Evolutionary conservation across 768 basidiomycete genomes (phyloP), one percentile per base, ranked within the genome.

Genomic region (Royoungia palumana): DNA sequence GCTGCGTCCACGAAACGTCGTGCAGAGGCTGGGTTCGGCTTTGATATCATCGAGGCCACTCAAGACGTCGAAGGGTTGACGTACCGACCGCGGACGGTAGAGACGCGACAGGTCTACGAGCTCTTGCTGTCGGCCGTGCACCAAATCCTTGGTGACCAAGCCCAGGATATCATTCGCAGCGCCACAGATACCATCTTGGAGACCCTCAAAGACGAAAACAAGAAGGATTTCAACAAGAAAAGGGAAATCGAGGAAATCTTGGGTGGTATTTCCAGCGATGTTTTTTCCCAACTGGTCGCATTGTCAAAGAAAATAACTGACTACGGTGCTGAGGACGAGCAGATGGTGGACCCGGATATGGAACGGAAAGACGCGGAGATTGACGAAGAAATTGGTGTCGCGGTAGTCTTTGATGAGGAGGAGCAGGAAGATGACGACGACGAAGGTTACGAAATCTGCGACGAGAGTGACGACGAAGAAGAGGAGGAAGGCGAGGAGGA

Each of bases 201-300:
- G 70, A 78, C 80, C 5, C 76, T 98, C 55, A 98, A 97, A 71
- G 87, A 78, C 57, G 93, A 96, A 57, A 75, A 77, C 50, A 65
- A 92, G 72, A 95, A 94, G 70, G 94, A 97, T 63, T 94, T 97
- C 59, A 95, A 97, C 76, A 94, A 94, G 77, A 95, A 97, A 70
- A 89, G 83, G 72, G 93, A 97, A 63, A 79, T 95, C 6, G 88
- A 95, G 67, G 82, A 83, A 16, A 68, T 81, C 17, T 68, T 91
- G 12, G 83, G 84, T 1, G 53, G 76, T 0, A 64, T 94, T 13
- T 69, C 81, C 3, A 80, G 76, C 61, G 94, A 96, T 56, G 60
- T 72, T n/a, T 98, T 97, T 67, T 79, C 84, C 7, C 87, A 91
- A 69, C 75, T 98, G 25, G 75, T 97, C 51, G 85, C 72, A 53